Evolutionary conservation across 179 eudicot species (phyloP).

Genomic region (Pouteria campechiana): DNA sequence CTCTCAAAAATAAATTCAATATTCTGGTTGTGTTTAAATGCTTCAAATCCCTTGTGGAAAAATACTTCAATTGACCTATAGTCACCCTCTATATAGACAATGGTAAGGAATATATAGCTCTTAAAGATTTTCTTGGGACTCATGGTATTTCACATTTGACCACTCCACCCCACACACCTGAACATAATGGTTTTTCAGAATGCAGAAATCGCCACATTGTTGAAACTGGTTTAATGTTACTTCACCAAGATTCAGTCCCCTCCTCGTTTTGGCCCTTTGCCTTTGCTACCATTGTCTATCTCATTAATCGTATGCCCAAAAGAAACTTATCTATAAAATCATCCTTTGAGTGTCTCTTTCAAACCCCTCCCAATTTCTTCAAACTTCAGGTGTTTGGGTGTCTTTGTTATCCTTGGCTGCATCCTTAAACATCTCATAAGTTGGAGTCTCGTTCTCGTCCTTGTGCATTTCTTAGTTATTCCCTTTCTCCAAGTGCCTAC

Average conservation of each 20-base stretch:
- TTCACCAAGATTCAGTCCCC: not conserved
- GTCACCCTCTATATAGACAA: not conserved
- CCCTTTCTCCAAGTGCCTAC: not conserved
- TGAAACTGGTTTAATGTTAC: too few species aligned
- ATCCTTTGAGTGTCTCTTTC: too few species aligned
- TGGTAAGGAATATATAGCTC: too few species aligned
- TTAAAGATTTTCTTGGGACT: too few species aligned
- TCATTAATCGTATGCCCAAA: too few species aligned
- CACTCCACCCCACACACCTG: not conserved
- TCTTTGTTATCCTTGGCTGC: too few species aligned
- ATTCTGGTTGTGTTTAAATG: not conserved
- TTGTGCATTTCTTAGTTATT: not conserved
- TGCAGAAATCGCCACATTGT: too few species aligned
- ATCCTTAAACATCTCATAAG: too few species aligned
- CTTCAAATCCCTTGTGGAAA: not conserved
- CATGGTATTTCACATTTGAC: not conserved
- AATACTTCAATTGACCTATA: not conserved
- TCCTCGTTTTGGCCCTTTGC: not conserved
- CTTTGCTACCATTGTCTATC: too few species aligned
- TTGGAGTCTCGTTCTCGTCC: not conserved
- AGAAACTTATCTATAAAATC: too few species aligned
- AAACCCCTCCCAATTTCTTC: too few species aligned
- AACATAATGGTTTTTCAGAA: not conserved
- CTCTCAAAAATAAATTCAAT: not conserved
- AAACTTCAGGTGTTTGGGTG: too few species aligned